A percentile compares a stretch with the other conserved stretches of the same genome.
Evolutionary conservation across 1,139 yeast genomes (phyloP).

Genomic region (Candida sanyaensis): DNA sequence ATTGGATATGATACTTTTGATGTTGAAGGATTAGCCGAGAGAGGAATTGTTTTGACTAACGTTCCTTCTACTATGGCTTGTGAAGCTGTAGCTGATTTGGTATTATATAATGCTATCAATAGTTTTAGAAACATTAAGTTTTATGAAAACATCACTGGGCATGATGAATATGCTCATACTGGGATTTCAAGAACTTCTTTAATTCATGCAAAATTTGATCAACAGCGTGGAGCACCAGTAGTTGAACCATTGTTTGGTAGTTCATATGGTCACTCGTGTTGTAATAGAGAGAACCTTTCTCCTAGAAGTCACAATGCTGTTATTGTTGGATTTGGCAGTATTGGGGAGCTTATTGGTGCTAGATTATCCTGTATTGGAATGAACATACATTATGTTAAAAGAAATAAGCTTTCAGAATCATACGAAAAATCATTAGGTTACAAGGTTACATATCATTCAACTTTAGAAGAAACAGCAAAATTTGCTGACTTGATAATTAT

Average conservation of each 20-base stretch:
- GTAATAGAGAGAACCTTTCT: constrained; percentile 36
- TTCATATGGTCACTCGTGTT: constrained; percentile 48
- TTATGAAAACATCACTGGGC: constrained; percentile 43
- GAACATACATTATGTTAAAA: constrained; percentile 64
- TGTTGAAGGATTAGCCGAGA: constrained; percentile 34
- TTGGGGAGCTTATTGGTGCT: constrained; percentile 66
- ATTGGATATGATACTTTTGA: constrained; percentile 73
- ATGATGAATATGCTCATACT: constrained; percentile 35
- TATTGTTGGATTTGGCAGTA: constrained; percentile 77
- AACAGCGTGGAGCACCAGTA: constrained; percentile 34
- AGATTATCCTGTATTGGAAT: constrained; percentile 63
- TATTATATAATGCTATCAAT: constrained; percentile 57
- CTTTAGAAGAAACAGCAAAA: constrained; percentile 33
- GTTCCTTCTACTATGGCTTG: constrained; percentile 64
- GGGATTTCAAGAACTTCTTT: constrained; percentile 39
- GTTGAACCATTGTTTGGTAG: constrained; percentile 33
- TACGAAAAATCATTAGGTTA: constrained; percentile 44
- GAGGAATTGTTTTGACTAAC: constrained; percentile 60
- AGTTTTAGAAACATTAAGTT: constrained; percentile 62
- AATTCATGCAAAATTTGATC: constrained; percentile 36
- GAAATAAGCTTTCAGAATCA: constrained; percentile 44
- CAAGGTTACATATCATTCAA: constrained; percentile 43
- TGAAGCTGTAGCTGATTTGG: constrained; percentile 79
- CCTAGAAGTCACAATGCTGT: constrained; percentile 65
- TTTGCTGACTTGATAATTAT: constrained; percentile 62